These are phyloP conservation scores for Talaromyces amestolkiae DNA, from an alignment of 2,329 filamentous ascomycete genomes.

Conservation along the genomic window DNA sequence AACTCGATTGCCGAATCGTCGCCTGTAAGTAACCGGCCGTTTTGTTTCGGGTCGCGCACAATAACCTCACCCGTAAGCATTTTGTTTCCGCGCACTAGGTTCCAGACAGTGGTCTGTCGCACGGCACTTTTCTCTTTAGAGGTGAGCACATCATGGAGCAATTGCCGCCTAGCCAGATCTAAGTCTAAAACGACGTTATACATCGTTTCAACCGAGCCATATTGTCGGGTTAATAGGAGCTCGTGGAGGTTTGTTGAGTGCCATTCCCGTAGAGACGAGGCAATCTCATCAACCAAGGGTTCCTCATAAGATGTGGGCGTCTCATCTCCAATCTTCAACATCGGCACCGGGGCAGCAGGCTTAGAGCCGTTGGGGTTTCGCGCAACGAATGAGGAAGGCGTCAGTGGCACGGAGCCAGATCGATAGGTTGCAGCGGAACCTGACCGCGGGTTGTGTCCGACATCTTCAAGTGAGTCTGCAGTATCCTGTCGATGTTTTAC, in stretches of 20 bases:
- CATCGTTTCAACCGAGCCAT: constrained; percentile 75
- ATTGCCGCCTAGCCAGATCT: constrained; percentile 80
- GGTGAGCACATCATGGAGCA: constrained; percentile 92
- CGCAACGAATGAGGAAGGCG: constrained; percentile 34
- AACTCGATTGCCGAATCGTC: constrained; percentile 92
- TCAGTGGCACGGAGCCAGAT: constrained; percentile 34
- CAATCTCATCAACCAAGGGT: constrained; percentile 94
- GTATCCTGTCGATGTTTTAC: constrained; percentile 4
- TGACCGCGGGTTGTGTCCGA: constrained; percentile 29
- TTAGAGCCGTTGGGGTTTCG: constrained; percentile 65
- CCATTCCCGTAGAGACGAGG: constrained; percentile 95
- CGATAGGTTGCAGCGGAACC: constrained; percentile 29
- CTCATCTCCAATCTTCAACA: constrained; percentile 97
- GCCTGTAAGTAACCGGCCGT: constrained; percentile 81
- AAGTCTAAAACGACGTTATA: constrained; percentile 77
- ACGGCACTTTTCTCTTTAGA: constrained; percentile 75
- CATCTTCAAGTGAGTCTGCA: constrained; percentile 10
- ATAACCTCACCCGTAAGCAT: constrained; percentile 91
- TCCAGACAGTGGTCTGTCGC: constrained; percentile 91
- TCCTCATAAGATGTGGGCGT: constrained; percentile 85
- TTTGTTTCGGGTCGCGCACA: constrained; percentile 79
- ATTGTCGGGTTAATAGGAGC: constrained; percentile 77
- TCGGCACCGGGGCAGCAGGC: constrained; percentile 88
- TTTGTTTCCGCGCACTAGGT: constrained; percentile 90
- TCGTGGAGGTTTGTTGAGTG: constrained; percentile 96